A percentile compares a stretch with the other conserved stretches of the same genome.
phyloP scores from a whole-genome alignment of 2,329 filamentous ascomycete genomes.

The Cladosporium sp. region DNA sequence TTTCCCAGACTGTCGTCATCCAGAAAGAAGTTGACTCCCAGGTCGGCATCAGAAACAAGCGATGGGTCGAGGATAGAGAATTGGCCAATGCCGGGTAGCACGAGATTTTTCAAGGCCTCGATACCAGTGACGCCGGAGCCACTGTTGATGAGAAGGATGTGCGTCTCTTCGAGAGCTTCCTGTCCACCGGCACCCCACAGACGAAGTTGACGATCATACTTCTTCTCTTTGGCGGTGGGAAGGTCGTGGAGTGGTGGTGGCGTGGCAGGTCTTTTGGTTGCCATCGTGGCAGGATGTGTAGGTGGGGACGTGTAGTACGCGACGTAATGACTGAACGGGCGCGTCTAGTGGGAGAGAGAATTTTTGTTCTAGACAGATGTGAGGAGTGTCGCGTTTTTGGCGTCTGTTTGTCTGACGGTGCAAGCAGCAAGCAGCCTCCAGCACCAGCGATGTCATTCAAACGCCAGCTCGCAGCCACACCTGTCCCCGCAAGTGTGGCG shows the following conservation, averaged over 20 bases:
- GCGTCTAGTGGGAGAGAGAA: no score
- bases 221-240: constrained; percentile 56
- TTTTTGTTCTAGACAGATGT: neutral
- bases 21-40: constrained; percentile 96
- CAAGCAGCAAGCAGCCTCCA: no score
- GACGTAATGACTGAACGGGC: no score
- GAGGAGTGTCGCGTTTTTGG: neutral
- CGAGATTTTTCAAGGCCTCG: constrained; percentile 94
- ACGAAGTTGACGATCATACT: constrained; percentile 91
- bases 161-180: constrained; percentile 80
- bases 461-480: neutral
- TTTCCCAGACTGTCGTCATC: constrained; percentile 73
- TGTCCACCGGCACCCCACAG: constrained; percentile 94
- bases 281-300: constrained; percentile 13
- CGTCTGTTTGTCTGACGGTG: neutral
- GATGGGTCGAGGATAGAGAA: constrained; percentile 87
- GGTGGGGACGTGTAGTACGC: no score
- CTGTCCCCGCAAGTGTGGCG: neutral
- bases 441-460: no score
- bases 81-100: constrained; percentile 82
- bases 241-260: constrained; percentile 44
- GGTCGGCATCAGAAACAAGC: constrained; percentile 70
- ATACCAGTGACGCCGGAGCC: constrained; percentile 81
- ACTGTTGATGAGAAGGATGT: constrained; percentile 86
- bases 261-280: constrained; percentile 24